phyloP scores from a whole-genome alignment of 495 filamentous ascomycete genomes.

The Penicillium pancosmium region DNA sequence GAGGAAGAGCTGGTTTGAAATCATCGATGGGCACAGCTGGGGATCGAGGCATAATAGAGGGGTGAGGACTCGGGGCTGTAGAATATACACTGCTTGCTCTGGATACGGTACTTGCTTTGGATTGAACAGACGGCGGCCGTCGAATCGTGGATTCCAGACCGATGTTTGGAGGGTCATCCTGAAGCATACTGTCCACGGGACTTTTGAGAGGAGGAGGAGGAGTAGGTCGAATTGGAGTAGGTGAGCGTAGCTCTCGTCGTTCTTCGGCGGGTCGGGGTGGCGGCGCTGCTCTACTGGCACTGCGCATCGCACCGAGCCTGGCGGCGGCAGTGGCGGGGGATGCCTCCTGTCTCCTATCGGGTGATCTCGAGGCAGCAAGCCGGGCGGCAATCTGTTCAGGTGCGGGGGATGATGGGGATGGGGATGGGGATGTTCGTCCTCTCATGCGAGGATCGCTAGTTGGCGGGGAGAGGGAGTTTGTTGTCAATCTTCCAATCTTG shows the following conservation, averaged over 20 bases:
- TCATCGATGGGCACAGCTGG: slow-evolving; percentile 23
- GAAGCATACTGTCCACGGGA: slow-evolving; percentile 19
- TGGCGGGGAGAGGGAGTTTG: slow-evolving; percentile 20
- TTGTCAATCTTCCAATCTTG: slow-evolving; percentile 43
- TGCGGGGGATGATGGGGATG: slow-evolving; percentile 25
- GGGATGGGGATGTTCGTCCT: slow-evolving; percentile 17
- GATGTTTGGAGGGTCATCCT: slow-evolving; percentile 13
- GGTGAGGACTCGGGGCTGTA: slow-evolving; percentile 18
- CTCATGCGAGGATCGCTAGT: slow-evolving; percentile 5
- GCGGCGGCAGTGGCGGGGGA: slow-evolving; percentile 16
- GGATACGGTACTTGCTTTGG: slow-evolving; percentile 15
- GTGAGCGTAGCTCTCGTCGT: slow-evolving; percentile 19
- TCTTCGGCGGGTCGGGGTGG: slow-evolving; percentile 14
- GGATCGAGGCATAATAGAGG: slow-evolving; percentile 20
- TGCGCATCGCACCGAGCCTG: slow-evolving; percentile 26
- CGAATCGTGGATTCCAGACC: slow-evolving; percentile 10
- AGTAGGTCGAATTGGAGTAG: slow-evolving; percentile 19
- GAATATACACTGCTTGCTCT: slow-evolving; percentile 14
- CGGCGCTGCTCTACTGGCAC: slow-evolving; percentile 22
- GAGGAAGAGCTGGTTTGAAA: slow-evolving; percentile 30
- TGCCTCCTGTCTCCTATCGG: slow-evolving; percentile 16
- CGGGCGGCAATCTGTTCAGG: slow-evolving; percentile 43
- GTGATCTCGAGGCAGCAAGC: slow-evolving; percentile 37
- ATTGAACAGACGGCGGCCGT: slow-evolving; percentile 17
- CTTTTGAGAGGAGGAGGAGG: neutral